Evolutionary conservation across 441 rosid genomes (phyloP), one percentile per base, ranked within the genome.

Genomic region (Arabidopsis hybrid): DNA sequence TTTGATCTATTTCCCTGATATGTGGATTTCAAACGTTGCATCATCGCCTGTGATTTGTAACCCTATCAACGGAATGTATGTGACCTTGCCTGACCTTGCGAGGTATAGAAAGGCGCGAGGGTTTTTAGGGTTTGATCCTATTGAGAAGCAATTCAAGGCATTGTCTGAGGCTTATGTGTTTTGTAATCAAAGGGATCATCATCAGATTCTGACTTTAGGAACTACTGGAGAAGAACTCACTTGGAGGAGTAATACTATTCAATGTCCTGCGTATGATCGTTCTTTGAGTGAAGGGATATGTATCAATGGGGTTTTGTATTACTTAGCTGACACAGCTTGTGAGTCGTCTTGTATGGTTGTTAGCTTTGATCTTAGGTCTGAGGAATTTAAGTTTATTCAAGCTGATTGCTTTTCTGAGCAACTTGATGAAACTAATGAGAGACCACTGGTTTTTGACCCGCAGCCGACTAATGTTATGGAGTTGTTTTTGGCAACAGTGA

Each of bases 11-110:
- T 31, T 55, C 60, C 60, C 39, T 55, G 9, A 6, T 55, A 14
- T 53, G 60, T 8, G 10, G 38, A 55, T 31, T 1, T 16, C 2
- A 3, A 0, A 6, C 18, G 17, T 18, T 18, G 29, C 29, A 26
- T 26, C 29, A 26, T 26, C 29, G 29, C 29, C 29, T 31, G 2
- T 55, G 39, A 55, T 55, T 31, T 55, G 39, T 31, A 55, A 61
- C 51, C 66, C 66, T 61, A 42, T 13, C 51, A 13, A 38, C 5
- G 51, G 38, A 42, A 31, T 26, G 11, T 61, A 61, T 42, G 66
- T 4, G 36, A 29, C 0, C 12, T 61, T 42, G 18, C 65, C 65
- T 39, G 17, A 11, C 1, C 10, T 11, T 2, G 1, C 0, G 36
- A 55, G 8, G 59, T 55, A 55, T 9, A 59, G 46, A 17, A 36